A percentile compares a stretch with the other conserved stretches of the same genome.
phyloP scores from a whole-genome alignment of 129 eudicot genomes.

The Ambrosia artemisiifolia region DNA sequence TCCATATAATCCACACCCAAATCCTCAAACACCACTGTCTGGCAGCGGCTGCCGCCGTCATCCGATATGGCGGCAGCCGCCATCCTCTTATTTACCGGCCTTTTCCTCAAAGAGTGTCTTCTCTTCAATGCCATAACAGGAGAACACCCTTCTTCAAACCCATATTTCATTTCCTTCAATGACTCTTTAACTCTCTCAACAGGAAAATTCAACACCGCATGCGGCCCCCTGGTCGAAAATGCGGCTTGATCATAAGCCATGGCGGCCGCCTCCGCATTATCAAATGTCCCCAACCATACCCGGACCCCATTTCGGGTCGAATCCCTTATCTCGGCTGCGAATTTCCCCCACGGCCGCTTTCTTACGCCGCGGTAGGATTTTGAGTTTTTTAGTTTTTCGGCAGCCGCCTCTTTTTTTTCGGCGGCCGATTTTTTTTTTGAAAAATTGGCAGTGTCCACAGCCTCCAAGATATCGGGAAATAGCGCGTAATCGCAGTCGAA shows the following conservation, averaged over 20 bases:
- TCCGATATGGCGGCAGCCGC: not conserved
- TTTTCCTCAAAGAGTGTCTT: not conserved
- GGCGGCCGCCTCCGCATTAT: not conserved
- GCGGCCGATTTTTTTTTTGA: not conserved
- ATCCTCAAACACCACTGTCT: slow-evolving; percentile 1
- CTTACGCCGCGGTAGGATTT: not conserved
- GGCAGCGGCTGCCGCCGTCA: not conserved
- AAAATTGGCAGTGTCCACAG: not conserved
- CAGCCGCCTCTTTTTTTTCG: not conserved
- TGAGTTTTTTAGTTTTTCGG: not conserved
- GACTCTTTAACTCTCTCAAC: slow-evolving; percentile 5
- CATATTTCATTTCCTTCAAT: not conserved
- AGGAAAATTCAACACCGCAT: not conserved
- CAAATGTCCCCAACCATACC: slow-evolving; percentile 6
- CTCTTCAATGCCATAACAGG: slow-evolving; percentile 1
- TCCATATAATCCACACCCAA: slow-evolving; percentile 9
- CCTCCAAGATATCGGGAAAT: not conserved
- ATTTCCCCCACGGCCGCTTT: slow-evolving; percentile 5
- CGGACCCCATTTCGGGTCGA: not conserved
- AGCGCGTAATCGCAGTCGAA: not conserved
- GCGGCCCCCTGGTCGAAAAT: not conserved
- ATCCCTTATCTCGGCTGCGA: not conserved
- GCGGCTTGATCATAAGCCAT: slow-evolving; percentile 1
- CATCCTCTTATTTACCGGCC: not conserved
- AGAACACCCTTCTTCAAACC: slow-evolving; percentile 1